Evolutionary conservation across 2,329 filamentous ascomycete species (phyloP).

Genomic region (Ophiostoma montium): DNA sequence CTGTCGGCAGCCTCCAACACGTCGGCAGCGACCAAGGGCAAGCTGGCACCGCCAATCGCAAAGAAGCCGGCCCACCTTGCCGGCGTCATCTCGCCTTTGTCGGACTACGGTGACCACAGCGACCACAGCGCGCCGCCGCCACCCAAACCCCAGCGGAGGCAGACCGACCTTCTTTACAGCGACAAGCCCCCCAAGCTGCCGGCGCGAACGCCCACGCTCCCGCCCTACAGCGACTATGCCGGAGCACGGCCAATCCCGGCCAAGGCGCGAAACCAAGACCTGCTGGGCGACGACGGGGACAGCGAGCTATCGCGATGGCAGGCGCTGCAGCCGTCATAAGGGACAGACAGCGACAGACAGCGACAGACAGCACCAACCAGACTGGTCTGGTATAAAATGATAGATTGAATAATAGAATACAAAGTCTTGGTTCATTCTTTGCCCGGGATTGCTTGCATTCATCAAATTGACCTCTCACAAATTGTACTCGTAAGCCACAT

Average conservation of each 20-base stretch:
- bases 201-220: conserved; percentile 15
- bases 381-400: neutral
- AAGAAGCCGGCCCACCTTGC: conserved; percentile 46
- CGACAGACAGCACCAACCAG: no score
- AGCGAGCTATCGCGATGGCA: conserved; percentile 40
- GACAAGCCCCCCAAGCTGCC: conserved; percentile 13
- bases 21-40: conserved; percentile 19
- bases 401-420: neutral
- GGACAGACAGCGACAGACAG: neutral
- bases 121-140: no score
- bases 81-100: conserved; percentile 14
- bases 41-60: conserved; percentile 42
- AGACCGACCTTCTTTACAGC: conserved; percentile 1
- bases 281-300: conserved; percentile 30
- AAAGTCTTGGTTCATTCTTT: no score
- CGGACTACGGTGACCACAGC: conserved; percentile 1
- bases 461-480: no score
- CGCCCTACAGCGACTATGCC: neutral
- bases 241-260: neutral
- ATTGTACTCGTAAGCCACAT: no score
- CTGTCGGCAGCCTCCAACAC: conserved; percentile 17
- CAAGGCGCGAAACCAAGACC: conserved; percentile 23
- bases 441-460: no score
- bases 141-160: conserved; percentile 4
- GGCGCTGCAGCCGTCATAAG: conserved; percentile 33